Evolutionary conservation across 2,329 filamentous ascomycete species (phyloP), one percentile per base, ranked within the genome.

Genomic region (Alternaria consortialis): DNA sequence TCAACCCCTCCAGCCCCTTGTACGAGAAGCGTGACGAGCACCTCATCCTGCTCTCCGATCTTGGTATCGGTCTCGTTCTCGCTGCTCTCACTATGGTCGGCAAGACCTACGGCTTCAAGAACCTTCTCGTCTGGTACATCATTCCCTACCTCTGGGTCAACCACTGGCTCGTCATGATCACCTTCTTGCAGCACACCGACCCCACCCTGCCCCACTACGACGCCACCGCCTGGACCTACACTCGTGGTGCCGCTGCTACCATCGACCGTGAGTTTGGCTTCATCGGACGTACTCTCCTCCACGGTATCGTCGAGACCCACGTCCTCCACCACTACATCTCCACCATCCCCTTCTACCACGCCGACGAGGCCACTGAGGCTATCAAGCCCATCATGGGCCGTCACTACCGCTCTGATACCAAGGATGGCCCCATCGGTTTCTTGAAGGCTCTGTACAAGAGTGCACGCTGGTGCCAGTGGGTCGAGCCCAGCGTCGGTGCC

Each of bases 101-200:
- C 73, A 88, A 88, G 80, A 91, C 81, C 58, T 97, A 90, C 72
- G 95, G 95, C 75, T 94, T 89, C 85, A 79, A 84, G 77, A 98
- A 97, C 84, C 84, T 98, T 79, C 83, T 91, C 62, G 91, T 99
- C 65, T 98, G 95, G 94, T 99, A 99, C 83, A 89, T 94, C 75
- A 77, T 96, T 60, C 95, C 95, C 37, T 99, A 98, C 80, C 85
- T 97, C 63, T 97, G 94, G 94, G 94, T 97, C 58, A 97, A 98
- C 87, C 93, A 97, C 88, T 98, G 94, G 94, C 91, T 98, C 58
- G 94, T 98, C 70, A 94, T 94, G 79, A 98, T 98, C 80, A 98
- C 94, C 71, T 98, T 89, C 87, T 89, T 98, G 65, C 94, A 98
- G 83, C 94, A 98, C 87, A 97, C 94, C 77, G 94, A 98, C 80